A percentile compares a stretch with the other conserved stretches of the same genome.
These are phyloP conservation scores for Podospora australis DNA, from an alignment of 495 filamentous ascomycete species.

Conservation along the genomic window DNA sequence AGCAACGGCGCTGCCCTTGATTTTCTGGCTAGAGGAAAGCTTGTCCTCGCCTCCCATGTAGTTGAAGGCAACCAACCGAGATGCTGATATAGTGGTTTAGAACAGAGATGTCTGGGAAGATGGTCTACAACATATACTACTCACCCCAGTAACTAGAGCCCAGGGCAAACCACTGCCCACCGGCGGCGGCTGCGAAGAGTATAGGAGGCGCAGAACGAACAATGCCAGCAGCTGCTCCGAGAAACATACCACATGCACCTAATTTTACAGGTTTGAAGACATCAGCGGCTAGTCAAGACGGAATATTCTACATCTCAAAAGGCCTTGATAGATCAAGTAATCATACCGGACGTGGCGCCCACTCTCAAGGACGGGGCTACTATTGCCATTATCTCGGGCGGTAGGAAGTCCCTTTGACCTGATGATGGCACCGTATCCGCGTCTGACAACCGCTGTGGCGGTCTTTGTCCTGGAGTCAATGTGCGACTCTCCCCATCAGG, in stretches of 20 bases:
- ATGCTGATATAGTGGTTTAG: constrained; percentile 25
- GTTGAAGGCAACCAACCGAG: constrained; percentile 28
- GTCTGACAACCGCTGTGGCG: background rate
- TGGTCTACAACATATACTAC: constrained; percentile 1
- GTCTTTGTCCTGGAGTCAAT: background rate
- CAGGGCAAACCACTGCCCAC: constrained; percentile 73
- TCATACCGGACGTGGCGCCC: constrained; percentile 24
- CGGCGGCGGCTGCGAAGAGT: constrained; percentile 64
- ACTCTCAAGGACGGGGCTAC: constrained; percentile 30
- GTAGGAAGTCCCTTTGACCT: constrained; percentile 21
- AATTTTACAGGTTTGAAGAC: background rate
- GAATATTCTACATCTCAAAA: background rate
- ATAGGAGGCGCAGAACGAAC: constrained; percentile 56
- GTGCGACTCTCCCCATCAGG: constrained; percentile 1
- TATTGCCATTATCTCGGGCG: constrained; percentile 33
- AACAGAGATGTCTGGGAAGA: background rate
- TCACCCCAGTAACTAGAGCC: constrained; percentile 73
- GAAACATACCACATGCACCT: constrained; percentile 66
- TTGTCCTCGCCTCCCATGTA: constrained; percentile 41
- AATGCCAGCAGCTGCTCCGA: constrained; percentile 64
- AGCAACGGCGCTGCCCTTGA: constrained; percentile 59
- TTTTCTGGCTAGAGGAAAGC: constrained; percentile 44
- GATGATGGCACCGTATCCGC: background rate
- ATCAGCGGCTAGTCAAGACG: background rate
- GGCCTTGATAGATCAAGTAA: background rate